phyloP scores from a whole-genome alignment of 371 early-diverging fungal species.

The Mucor mucedo region DNA sequence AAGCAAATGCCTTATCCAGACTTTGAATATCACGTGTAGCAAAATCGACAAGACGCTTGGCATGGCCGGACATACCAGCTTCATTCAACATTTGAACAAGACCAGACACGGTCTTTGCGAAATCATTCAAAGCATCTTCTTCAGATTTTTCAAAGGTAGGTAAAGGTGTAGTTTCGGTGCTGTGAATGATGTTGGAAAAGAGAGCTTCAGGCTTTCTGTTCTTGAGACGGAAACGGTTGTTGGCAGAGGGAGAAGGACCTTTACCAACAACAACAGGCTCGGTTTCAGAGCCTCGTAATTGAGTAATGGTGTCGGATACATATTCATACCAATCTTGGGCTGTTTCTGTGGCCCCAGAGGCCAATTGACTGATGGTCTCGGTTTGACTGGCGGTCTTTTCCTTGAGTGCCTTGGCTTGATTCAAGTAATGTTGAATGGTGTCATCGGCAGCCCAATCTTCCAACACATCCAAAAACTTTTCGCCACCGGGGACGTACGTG shows the following conservation, averaged over 20 bases:
- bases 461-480: slow-evolving; percentile 40
- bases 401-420: slow-evolving; percentile 29
- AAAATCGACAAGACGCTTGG: slow-evolving; percentile 44
- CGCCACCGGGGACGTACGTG: slow-evolving; percentile 53
- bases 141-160: slow-evolving; percentile 25
- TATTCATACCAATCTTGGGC: slow-evolving; percentile 48
- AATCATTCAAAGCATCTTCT: slow-evolving; percentile 30
- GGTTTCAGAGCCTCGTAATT: slow-evolving; percentile 40
- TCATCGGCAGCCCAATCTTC: slow-evolving; percentile 43
- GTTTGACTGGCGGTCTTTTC: slow-evolving; percentile 26
- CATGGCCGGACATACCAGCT: slow-evolving; percentile 49
- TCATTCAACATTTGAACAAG: slow-evolving; percentile 45
- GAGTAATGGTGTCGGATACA: slow-evolving; percentile 37
- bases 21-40: slow-evolving; percentile 39
- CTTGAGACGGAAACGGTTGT: slow-evolving; percentile 15
- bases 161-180: slow-evolving; percentile 28
- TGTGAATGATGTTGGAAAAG: slow-evolving; percentile 42
- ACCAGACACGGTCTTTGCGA: slow-evolving; percentile 38
- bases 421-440: slow-evolving; percentile 30
- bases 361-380: slow-evolving; percentile 22
- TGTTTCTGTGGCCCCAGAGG: slow-evolving; percentile 32
- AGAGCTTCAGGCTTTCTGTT: slow-evolving; percentile 23
- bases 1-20: slow-evolving; percentile 31
- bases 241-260: slow-evolving; percentile 28
- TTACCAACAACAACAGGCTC: slow-evolving; percentile 26